phyloP scores from a whole-genome alignment of 140 eudicot genomes.

The Oenanthe javanica region DNA sequence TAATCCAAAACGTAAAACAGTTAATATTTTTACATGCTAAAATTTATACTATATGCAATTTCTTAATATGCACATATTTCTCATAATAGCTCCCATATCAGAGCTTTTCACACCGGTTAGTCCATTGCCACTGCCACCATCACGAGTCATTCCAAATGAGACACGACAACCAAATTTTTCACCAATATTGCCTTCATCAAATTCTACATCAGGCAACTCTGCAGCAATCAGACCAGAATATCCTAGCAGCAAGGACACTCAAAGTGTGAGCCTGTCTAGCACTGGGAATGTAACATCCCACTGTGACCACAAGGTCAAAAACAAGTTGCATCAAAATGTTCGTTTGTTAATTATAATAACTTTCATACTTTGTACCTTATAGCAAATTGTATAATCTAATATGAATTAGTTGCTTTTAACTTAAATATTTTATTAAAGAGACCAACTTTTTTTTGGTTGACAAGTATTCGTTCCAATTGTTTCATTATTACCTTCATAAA shows the following conservation, averaged over 20 bases:
- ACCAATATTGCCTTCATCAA: slow-evolving; percentile 12
- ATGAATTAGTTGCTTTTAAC: neutral
- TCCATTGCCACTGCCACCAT: slow-evolving; percentile 2
- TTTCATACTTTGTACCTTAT: neutral
- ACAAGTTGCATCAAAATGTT: neutral
- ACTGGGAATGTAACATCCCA: slow-evolving; percentile 5
- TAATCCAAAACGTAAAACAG: neutral
- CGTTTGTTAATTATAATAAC: neutral
- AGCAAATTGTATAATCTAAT: neutral
- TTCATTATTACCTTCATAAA: neutral
- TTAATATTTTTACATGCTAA: neutral
- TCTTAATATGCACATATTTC: neutral
- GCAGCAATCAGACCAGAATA: neutral
- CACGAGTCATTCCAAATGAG: slow-evolving; percentile 16
- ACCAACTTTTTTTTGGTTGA: neutral
- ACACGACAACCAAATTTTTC: slow-evolving; percentile 2
- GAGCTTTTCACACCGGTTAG: slow-evolving; percentile 7
- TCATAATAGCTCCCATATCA: neutral
- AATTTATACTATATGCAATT: neutral
- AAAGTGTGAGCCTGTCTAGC: neutral
- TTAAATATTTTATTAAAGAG: neutral
- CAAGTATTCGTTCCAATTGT: neutral
- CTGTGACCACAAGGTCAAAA: slow-evolving; percentile 2
- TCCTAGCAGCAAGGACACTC: slow-evolving; percentile 1
- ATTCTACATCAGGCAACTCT: neutral